Evolutionary conservation across 2,329 filamentous ascomycete species (phyloP), one percentile per base, ranked within the genome.

Genomic region (Didymella lethalis): DNA sequence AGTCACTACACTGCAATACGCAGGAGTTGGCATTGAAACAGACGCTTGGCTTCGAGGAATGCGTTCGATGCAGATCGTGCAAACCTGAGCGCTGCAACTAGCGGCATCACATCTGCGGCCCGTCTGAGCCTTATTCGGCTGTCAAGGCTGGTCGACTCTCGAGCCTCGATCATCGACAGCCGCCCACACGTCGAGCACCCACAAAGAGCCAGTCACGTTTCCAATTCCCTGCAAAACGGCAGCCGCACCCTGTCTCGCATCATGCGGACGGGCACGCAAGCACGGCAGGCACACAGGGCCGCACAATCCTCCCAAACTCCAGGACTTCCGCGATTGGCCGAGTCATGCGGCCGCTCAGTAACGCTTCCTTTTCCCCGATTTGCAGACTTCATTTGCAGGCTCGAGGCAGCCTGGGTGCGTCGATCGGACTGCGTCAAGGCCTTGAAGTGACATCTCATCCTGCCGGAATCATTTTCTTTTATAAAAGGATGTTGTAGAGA

Each of bases 171-270:
- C 28, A 40, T 36, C 48, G 26, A n/a, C 23, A 2, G 8, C 16
- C 20, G 14, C 29, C 18, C 14, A n/a, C 7, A 41, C 29, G 32
- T 20, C 20, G 6, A 49, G 31, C 14, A 26, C 11, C 25, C 20
- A 41, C 20, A 20, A 47, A 25, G 40, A 32, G 43, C 32, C 18
- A 46, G 44, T 29, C 38, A 23, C 18, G 29, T 14, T 45, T 31
- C 10, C 43, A 10, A 23, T 36, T 45, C 49, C 49, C 49, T 58
- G 55, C 55, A 29, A 12, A 45, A 54, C 40, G 49, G 46, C 40
- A 50, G 26, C 40, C 32, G 40, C 50, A 34, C 56, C 56, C 56
- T 59, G 56, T 59, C 56, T 59, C 56, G 43, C 56, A 59, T 59
- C 56, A 54, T 54, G 31, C 50, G 46, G 45, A 54, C 50, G 50